Conservation (phyloP, 768 basidiomycete species). For the Mycena chlorophos region DNA sequence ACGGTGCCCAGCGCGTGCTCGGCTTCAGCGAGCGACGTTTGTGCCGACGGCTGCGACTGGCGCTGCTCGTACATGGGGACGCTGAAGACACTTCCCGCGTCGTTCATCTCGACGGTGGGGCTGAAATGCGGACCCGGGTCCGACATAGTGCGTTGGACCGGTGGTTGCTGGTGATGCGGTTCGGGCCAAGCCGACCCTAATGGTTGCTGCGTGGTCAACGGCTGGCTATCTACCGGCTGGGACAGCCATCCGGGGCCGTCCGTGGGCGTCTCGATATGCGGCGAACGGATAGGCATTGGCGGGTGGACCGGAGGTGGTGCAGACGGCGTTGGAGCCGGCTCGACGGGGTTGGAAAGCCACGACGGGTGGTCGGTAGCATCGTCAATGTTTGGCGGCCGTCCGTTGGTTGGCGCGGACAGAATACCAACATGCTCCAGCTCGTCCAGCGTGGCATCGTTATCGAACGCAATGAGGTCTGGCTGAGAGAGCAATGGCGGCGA, state of each 20-base stretch:
- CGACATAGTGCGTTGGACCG: not conserved
- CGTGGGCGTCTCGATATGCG: not conserved
- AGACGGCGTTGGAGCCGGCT: not conserved
- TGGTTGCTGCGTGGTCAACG: not conserved
- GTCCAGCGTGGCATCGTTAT: not conserved
- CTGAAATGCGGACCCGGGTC: not conserved
- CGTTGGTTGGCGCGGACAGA: constrained; percentile 27
- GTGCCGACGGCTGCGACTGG: constrained; percentile 31
- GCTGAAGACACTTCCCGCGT: not conserved
- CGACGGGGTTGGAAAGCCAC: not conserved
- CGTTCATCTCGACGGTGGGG: not conserved
- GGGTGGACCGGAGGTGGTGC: not conserved
- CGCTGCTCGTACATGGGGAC: constrained; percentile 23
- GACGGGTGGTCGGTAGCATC: not conserved
- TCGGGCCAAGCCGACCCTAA: not conserved
- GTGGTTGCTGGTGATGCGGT: not conserved
- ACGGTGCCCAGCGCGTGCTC: constrained; percentile 57
- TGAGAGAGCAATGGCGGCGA: not conserved
- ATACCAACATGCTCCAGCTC: not conserved
- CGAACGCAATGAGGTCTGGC: not conserved
- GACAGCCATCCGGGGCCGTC: not conserved
- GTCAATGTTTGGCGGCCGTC: not conserved
- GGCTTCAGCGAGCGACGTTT: constrained; percentile 40
- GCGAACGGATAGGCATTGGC: not conserved
- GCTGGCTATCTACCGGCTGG: not conserved